These are phyloP conservation scores for Cokeromyces recurvatus DNA, from an alignment of 371 early-diverging fungal species.

Conservation along the genomic window DNA sequence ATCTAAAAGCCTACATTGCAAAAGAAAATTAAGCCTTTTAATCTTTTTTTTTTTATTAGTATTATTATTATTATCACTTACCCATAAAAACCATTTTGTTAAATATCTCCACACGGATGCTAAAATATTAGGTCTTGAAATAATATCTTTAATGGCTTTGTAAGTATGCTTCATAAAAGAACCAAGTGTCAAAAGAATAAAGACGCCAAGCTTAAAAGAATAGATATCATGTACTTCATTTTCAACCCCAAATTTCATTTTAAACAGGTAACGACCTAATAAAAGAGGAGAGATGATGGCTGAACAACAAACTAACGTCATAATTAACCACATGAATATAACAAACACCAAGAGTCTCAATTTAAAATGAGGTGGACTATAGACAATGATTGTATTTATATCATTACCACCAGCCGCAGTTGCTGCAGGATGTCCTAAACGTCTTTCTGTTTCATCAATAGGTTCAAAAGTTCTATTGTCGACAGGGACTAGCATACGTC, in stretches of 20 bases:
- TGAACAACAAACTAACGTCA: slow-evolving; percentile 29
- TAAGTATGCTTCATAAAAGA: no score
- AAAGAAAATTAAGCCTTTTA: no score
- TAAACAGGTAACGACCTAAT: slow-evolving; percentile 41
- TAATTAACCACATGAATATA: slow-evolving; percentile 51
- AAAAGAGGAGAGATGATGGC: slow-evolving; percentile 38
- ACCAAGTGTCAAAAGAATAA: slow-evolving; percentile 10
- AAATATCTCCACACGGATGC: neutral
- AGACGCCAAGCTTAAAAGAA: slow-evolving; percentile 27
- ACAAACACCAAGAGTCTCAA: slow-evolving; percentile 45
- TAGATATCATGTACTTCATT: slow-evolving; percentile 55
- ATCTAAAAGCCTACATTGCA: slow-evolving; percentile 4
- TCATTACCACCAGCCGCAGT: slow-evolving; percentile 34
- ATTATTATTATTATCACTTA: no score
- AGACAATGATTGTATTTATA: slow-evolving; percentile 52
- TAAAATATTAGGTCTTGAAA: no score
- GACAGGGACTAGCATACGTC: slow-evolving; percentile 18
- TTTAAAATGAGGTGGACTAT: slow-evolving; percentile 63
- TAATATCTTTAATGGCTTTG: no score
- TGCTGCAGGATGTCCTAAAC: slow-evolving; percentile 52
- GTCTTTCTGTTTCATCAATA: slow-evolving; percentile 35
- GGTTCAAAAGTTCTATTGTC: slow-evolving; percentile 5
- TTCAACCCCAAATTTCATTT: slow-evolving; percentile 9
- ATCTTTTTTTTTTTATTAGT: neutral
- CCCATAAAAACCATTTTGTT: slow-evolving; percentile 2